Conservation (phyloP, 306 rosid species). For the Abrus precatorius region DNA sequence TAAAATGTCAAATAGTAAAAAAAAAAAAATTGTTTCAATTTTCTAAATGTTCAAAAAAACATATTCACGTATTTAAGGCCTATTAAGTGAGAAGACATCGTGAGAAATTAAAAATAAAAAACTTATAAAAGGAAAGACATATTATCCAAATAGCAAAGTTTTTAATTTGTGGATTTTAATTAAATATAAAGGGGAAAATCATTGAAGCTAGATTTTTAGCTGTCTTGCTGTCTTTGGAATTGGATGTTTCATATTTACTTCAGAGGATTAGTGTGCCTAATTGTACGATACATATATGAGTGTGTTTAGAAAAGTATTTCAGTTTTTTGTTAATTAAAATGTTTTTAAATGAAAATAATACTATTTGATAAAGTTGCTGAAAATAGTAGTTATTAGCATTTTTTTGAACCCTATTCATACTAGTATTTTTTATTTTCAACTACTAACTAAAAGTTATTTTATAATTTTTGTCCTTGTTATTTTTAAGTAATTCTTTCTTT, state of each 20-base stretch:
- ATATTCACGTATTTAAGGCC: neutral
- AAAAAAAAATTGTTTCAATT: neutral
- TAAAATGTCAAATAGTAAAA: neutral
- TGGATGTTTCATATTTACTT: neutral
- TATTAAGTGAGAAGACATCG: neutral
- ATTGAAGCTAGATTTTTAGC: too few species aligned
- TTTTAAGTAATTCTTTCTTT: too few species aligned
- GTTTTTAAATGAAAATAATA: too few species aligned
- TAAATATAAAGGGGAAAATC: too few species aligned
- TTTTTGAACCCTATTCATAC: too few species aligned
- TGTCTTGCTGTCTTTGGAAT: neutral
- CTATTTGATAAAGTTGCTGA: too few species aligned
- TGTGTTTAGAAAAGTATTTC: too few species aligned
- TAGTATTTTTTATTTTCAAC: too few species aligned
- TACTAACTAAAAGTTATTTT: too few species aligned
- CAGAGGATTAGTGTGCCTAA: slow-evolving; percentile 4
- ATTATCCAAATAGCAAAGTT: neutral
- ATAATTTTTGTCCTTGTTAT: too few species aligned
- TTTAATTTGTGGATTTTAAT: neutral
- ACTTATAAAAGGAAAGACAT: neutral
- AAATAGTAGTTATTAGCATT: too few species aligned
- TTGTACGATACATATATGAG: neutral
- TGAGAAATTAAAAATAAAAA: neutral
- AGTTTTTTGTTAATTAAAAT: too few species aligned
- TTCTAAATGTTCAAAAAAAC: neutral